Conservation (phyloP, 495 filamentous ascomycete genomes). For the Opeltia flavorubescens region DNA sequence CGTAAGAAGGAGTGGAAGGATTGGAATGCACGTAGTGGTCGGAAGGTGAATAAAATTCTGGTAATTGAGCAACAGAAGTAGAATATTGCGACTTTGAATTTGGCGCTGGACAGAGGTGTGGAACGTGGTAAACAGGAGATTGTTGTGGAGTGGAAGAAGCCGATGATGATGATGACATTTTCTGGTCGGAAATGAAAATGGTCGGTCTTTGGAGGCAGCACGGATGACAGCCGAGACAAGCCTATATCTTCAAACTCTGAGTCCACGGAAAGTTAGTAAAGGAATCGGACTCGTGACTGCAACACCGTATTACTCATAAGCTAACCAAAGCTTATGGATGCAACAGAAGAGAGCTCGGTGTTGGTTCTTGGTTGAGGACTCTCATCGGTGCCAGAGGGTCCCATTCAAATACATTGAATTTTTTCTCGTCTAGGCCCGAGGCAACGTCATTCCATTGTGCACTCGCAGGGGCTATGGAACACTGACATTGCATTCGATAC, state of each 20-base stretch:
- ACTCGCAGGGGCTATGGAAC: no score
- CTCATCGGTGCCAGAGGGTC: not conserved
- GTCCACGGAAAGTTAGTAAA: not conserved
- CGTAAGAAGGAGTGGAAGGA: not conserved
- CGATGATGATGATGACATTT: not conserved
- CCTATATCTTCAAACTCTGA: no score
- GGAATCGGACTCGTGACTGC: not conserved
- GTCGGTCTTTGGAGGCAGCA: not conserved
- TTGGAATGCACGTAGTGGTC: slow-evolving; percentile 1
- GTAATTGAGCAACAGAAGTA: not conserved
- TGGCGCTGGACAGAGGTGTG: not conserved
- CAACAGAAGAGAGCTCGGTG: no score
- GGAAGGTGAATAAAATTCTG: not conserved
- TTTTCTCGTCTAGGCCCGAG: not conserved
- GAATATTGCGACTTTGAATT: not conserved
- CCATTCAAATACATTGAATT: not conserved
- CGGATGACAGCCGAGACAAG: not conserved
- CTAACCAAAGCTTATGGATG: not conserved
- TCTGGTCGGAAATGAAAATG: not conserved
- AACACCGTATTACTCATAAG: not conserved
- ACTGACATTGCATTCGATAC: not conserved
- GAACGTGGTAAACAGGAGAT: not conserved
- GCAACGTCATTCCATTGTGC: slow-evolving; percentile 1
- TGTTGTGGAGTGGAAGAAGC: not conserved
- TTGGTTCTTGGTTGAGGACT: no score